Evolutionary conservation across 140 eudicot species (phyloP).

Genomic region (Ambrosia hybrid): DNA sequence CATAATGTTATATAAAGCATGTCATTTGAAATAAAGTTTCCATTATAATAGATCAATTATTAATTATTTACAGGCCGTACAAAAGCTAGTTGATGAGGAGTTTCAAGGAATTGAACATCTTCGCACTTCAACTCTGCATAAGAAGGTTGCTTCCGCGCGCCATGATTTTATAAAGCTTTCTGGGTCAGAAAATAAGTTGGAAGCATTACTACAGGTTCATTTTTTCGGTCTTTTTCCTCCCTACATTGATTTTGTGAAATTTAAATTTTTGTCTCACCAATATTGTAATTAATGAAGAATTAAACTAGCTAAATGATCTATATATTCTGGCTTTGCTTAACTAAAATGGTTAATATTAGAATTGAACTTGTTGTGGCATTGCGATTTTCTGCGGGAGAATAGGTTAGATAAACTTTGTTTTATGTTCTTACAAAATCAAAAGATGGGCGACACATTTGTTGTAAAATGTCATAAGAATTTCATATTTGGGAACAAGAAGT

Average conservation of each 20-base stretch:
- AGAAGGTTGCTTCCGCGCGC: slow-evolving; percentile 88
- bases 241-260: background rate
- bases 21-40: background rate
- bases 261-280: background rate
- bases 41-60: slow-evolving; percentile 1
- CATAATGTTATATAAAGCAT: background rate
- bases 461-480: too few relatives aligned
- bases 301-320: background rate
- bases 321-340: too few relatives aligned
- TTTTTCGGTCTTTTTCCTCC: background rate
- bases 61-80: slow-evolving; percentile 58
- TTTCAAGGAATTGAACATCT: slow-evolving; percentile 87
- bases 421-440: too few relatives aligned
- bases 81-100: slow-evolving; percentile 90
- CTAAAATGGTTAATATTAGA: too few relatives aligned
- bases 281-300: background rate
- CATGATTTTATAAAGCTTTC: slow-evolving; percentile 91
- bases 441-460: too few relatives aligned
- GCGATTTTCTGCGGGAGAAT: too few relatives aligned
- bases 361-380: too few relatives aligned
- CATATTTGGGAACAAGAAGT: too few relatives aligned
- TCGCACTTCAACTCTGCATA: slow-evolving; percentile 84
- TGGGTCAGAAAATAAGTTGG: slow-evolving; percentile 91
- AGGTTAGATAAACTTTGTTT: too few relatives aligned
- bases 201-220: slow-evolving; percentile 81